Evolutionary conservation across 805 yeast species (phyloP).

Genomic region (Pichia gijzeniarum): DNA sequence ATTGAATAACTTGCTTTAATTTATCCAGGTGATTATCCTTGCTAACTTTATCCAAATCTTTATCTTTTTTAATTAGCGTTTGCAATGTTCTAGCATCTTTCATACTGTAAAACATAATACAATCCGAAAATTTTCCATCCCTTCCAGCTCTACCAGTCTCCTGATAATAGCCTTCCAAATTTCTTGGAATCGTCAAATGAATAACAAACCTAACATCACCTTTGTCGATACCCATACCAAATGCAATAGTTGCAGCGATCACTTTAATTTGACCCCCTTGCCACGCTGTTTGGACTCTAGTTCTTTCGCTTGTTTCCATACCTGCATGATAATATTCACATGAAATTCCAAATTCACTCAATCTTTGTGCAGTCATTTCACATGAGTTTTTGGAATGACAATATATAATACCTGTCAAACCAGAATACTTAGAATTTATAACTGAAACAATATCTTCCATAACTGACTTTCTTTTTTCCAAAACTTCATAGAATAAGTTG

Average conservation of each 20-base stretch:
- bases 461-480: slow-evolving; percentile 52
- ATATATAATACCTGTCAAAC: slow-evolving; percentile 81
- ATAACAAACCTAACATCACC: slow-evolving; percentile 90
- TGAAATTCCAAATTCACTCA: slow-evolving; percentile 54
- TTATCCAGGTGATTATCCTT: slow-evolving; percentile 73
- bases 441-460: slow-evolving; percentile 54
- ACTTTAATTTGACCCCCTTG: slow-evolving; percentile 65
- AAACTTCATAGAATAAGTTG: slow-evolving; percentile 73
- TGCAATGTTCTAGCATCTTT: slow-evolving; percentile 74
- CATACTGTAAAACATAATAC: slow-evolving; percentile 76
- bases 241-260: slow-evolving; percentile 95
- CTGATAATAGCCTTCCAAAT: slow-evolving; percentile 93
- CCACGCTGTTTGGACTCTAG: slow-evolving; percentile 72
- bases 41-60: slow-evolving; percentile 53
- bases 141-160: slow-evolving; percentile 99
- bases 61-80: slow-evolving; percentile 70
- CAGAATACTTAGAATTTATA: slow-evolving; percentile 43
- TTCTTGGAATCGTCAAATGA: slow-evolving; percentile 82
- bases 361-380: slow-evolving; percentile 66
- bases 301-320: slow-evolving; percentile 72
- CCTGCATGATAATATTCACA: slow-evolving; percentile 90
- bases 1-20: slow-evolving; percentile 77
- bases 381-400: slow-evolving; percentile 89
- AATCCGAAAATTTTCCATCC: slow-evolving; percentile 79
- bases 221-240: slow-evolving; percentile 99